Evolutionary conservation across 768 basidiomycete species (phyloP).

Genomic region (Lactifluus volemus): DNA sequence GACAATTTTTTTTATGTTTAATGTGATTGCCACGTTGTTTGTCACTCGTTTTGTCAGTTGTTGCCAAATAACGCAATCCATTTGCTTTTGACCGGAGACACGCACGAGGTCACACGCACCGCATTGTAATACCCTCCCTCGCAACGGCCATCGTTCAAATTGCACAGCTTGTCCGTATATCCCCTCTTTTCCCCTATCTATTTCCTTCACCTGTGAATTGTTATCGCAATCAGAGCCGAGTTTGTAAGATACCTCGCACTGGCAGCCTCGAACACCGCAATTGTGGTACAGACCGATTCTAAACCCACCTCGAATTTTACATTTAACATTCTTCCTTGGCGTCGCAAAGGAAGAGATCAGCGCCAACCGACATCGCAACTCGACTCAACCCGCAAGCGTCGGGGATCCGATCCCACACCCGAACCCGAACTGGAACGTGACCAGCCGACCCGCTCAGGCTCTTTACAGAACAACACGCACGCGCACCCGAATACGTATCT

Average conservation of each 20-base stretch:
- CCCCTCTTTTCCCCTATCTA: not conserved
- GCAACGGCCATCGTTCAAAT: not conserved
- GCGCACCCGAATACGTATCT: not conserved
- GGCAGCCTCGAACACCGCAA: not conserved
- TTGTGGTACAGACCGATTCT: not conserved
- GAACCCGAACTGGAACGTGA: slow-evolving; percentile 6
- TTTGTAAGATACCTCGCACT: not conserved
- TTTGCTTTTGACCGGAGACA: not conserved
- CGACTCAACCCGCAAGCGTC: not conserved
- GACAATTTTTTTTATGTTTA: not conserved
- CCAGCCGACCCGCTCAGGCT: not conserved
- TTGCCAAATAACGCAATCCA: slow-evolving; percentile 1
- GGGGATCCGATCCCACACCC: not conserved
- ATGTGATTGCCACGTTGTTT: not conserved
- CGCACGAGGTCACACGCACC: not conserved
- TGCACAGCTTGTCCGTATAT: not conserved
- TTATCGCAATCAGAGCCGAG: not conserved
- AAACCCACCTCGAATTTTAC: not conserved
- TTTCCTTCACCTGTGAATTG: not conserved
- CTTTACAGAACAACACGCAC: not conserved
- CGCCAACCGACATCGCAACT: not conserved
- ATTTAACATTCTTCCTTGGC: not conserved
- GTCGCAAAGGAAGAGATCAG: slow-evolving; percentile 1
- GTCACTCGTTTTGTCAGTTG: slow-evolving; percentile 6
- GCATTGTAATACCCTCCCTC: slow-evolving; percentile 1